These are phyloP conservation scores for Fusarium mangiferae DNA, from an alignment of 2,329 filamentous ascomycete genomes.

Conservation along the genomic window DNA sequence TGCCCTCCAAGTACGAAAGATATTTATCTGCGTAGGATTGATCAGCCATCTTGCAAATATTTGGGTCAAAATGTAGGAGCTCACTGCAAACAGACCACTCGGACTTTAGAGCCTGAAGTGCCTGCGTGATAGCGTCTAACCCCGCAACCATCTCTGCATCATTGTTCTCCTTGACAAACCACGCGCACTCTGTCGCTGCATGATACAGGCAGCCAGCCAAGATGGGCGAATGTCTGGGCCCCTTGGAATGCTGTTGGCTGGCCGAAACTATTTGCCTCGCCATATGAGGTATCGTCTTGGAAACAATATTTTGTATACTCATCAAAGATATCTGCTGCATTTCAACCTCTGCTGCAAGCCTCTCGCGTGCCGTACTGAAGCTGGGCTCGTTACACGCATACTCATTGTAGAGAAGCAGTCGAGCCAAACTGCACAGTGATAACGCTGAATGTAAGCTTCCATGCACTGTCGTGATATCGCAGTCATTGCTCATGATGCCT, in stretches of 20 bases:
- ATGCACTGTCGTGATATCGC: rapidly evolving
- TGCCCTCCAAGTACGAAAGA: neutral
- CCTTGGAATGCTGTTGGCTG: neutral
- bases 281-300: neutral
- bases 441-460: neutral
- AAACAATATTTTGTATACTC: neutral
- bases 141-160: neutral
- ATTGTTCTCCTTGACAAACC: neutral
- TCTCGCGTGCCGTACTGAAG: neutral
- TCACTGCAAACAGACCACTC: neutral
- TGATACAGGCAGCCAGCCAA: neutral
- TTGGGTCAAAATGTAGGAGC: no score
- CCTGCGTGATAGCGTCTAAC: neutral
- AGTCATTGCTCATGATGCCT: neutral
- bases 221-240: neutral
- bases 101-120: neutral
- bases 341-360: neutral
- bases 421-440: neutral
- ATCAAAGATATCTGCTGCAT: neutral
- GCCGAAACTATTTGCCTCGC: neutral
- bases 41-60: neutral
- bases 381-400: neutral
- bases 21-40: neutral
- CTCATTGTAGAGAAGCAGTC: neutral
- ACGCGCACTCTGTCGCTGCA: neutral